Evolutionary conservation across 2,329 filamentous ascomycete genomes (phyloP).

Genomic region (Fusarium bactridioides): DNA sequence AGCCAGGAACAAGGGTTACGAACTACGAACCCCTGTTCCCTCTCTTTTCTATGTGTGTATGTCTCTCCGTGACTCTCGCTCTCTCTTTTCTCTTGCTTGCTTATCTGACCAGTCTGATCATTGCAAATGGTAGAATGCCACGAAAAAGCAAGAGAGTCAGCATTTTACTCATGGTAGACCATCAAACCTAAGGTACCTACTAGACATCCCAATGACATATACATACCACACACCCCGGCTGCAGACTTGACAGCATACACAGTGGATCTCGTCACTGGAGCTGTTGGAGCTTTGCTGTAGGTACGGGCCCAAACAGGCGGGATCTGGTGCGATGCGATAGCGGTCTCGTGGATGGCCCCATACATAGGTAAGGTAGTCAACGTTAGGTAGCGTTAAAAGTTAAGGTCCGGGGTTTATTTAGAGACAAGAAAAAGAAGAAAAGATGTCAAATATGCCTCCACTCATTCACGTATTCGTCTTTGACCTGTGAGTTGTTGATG

Average conservation of each 20-base stretch:
- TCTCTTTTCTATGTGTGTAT: background rate
- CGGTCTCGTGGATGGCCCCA: constrained; percentile 25
- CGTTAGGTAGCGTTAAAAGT: background rate
- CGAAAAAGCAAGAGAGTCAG: constrained; percentile 7
- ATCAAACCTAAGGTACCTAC: background rate
- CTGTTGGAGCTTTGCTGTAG: constrained; percentile 31
- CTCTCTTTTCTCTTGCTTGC: background rate
- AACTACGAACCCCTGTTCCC: background rate
- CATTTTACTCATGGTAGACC: background rate
- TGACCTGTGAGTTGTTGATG: constrained; percentile 2
- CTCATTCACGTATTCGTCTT: constrained; percentile 24
- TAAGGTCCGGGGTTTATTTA: background rate
- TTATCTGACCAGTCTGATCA: background rate
- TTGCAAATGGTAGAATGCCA: constrained; percentile 23
- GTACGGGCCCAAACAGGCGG: constrained; percentile 41
- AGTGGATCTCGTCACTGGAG: constrained; percentile 3
- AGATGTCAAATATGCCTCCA: constrained; percentile 2
- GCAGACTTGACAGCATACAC: constrained; percentile 30
- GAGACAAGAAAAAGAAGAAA: background rate
- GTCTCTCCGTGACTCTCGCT: background rate
- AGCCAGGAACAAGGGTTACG: constrained; percentile 29
- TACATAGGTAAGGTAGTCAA: background rate
- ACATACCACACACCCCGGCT: background rate
- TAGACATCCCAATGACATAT: background rate
- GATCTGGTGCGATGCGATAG: constrained; percentile 39